Evolutionary conservation across 2,329 filamentous ascomycete genomes (phyloP).

Genomic region (Hymenoscyphus infarciens): DNA sequence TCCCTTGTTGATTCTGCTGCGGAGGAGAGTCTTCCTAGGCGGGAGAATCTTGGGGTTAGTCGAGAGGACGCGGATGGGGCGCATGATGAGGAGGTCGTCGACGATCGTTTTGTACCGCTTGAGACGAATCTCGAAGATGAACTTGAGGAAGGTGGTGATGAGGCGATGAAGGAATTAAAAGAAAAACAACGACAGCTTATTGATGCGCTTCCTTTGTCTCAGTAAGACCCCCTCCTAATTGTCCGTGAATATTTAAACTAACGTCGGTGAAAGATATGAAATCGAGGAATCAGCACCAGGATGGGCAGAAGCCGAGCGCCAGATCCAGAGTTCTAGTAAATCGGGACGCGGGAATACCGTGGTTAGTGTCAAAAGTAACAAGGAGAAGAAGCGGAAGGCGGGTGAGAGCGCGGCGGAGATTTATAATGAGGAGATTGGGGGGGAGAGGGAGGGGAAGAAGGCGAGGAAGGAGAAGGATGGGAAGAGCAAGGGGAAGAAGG

Average conservation of each 20-base stretch:
- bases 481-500: constrained; percentile 4
- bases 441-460: constrained; percentile 48
- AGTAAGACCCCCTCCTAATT: constrained; percentile 49
- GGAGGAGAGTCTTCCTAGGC: constrained; percentile 60
- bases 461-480: constrained; percentile 44
- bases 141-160: constrained; percentile 76
- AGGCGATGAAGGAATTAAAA: constrained; percentile 66
- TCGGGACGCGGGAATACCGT: constrained; percentile 56
- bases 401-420: constrained; percentile 54
- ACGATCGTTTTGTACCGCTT: constrained; percentile 67
- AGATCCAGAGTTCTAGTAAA: constrained; percentile 55
- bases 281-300: constrained; percentile 58
- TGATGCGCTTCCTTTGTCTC: constrained; percentile 82
- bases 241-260: constrained; percentile 21
- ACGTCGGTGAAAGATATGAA: constrained; percentile 53
- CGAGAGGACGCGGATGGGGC: constrained; percentile 57
- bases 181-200: constrained; percentile 85
- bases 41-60: constrained; percentile 55
- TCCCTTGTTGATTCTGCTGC: constrained; percentile 71
- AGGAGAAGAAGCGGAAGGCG: constrained; percentile 69
- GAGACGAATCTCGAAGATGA: constrained; percentile 73
- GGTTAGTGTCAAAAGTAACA: constrained; percentile 78
- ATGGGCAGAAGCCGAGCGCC: constrained; percentile 71
- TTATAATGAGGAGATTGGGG: constrained; percentile 57
- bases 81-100: constrained; percentile 66